Conservation (phyloP, 2,329 filamentous ascomycete genomes). For the Fusarium nurragi region DNA sequence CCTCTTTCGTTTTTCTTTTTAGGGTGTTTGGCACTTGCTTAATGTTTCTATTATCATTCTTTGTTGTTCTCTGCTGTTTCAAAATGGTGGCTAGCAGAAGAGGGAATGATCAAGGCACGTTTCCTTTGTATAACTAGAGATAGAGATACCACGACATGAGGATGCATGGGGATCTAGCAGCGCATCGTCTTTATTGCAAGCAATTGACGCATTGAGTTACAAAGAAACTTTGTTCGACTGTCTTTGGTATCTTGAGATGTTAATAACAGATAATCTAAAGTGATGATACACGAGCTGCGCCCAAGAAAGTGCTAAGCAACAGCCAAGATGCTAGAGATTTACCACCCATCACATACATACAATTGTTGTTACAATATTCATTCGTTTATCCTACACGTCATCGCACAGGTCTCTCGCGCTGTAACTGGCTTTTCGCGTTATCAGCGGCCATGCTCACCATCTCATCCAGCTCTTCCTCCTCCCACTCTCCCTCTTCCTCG, state of each 20-base stretch:
- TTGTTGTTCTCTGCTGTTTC: neutral
- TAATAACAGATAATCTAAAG: conserved; percentile 29
- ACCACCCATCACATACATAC: conserved; percentile 33
- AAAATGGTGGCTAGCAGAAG: conserved; percentile 33
- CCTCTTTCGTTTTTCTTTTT: neutral
- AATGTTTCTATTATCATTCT: conserved; percentile 23
- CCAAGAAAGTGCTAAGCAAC: conserved; percentile 5
- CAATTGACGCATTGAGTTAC: conserved; percentile 8
- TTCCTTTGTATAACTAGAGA: conserved; percentile 45
- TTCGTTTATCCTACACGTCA: conserved; percentile 30
- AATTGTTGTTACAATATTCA: conserved; percentile 40
- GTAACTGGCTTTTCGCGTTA: conserved; percentile 32
- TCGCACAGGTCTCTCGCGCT: conserved; percentile 21
- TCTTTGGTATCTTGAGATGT: neutral
- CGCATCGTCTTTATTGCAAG: conserved; percentile 14
- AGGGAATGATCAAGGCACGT: conserved; percentile 20
- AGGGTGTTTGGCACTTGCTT: conserved; percentile 21
- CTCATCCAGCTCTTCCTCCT: conserved; percentile 64
- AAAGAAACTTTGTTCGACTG: neutral
- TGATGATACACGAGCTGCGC: conserved; percentile 23
- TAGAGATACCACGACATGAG: conserved; percentile 41
- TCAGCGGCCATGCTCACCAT: conserved; percentile 51
- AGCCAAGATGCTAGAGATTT: conserved; percentile 15
- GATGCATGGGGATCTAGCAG: conserved; percentile 28
- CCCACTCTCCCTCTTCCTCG: conserved; percentile 65